Base-by-base conservation (phyloP, 768 basidiomycete genomes). In the Wakefieldia striispora region DNA sequence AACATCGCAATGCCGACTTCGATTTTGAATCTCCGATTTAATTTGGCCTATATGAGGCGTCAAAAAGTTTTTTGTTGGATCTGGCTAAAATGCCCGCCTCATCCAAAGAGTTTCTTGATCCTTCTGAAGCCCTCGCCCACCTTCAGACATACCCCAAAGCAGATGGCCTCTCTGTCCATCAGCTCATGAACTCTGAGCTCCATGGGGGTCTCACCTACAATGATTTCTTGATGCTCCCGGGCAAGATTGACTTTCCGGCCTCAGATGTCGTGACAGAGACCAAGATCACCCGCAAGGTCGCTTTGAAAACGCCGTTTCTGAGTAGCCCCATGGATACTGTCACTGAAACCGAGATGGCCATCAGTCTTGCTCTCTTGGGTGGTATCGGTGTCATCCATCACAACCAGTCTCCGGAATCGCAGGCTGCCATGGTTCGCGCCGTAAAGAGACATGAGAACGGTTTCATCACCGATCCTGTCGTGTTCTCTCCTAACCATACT, bases 321-420 rank as follows among this genome's bases (percentile, higher is more conserved):
- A 95, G 92, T 68, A 95, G 91, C 44, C 95, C 97, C 14, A 99
- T 99, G 97, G 97, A 99, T 74, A 99, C 97, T 39, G 97, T 98
- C 59, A 98, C 97, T 1, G 97, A 97, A 71, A 83, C 80, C 46
- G 84, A 91, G 51, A 95, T 95, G 91, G 92, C 91, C 26, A 92
- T 95, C 65, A 75, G 86, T 43, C 84, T 95, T 79, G 92, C 93
- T 78, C 84, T 99, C 46, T 82, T 95, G 48, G 97, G 97, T 42
- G 97, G 95, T 47, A 88, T 98, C 54, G 95, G 97, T 72, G 91
- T 98, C 64, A 97, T 98, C 61, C 95, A 99, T 69, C 94, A 99
- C 72, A 99, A 98, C 70, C 91, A 93, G 68, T 57, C 84, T 1
- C 64, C 93, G 0, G 83, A 82, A 38, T 80, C 82, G 4, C 97